Base-by-base conservation (phyloP, 352 stramenopile species). In the Plasmopara viticola region DNA sequence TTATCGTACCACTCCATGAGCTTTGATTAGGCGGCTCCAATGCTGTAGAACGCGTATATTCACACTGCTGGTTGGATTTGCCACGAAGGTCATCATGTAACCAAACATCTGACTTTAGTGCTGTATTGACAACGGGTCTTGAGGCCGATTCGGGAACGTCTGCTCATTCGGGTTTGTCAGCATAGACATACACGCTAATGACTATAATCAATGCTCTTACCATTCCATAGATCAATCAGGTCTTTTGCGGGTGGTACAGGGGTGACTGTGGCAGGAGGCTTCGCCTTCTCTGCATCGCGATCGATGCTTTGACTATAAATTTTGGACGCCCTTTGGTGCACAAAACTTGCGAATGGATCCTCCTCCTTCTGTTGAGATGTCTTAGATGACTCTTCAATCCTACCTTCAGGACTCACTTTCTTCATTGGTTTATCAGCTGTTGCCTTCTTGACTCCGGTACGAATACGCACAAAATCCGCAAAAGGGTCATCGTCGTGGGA, bases 151-250 rank as follows among this genome's bases (percentile, higher is more conserved):
- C 10, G 12, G 49, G 48, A 8, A 55, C 34, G 56, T 58, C 61
- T 66, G 30, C 13, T 18, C 17, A 25, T 40, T 20, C 38, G 34
- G 48, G 34, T 13, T 33, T 39, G 43, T 57, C 20, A 62, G 38
- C 55, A 34, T 14, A 43, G 4, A 10, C 15, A 15, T 45, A 30
- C n/a, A 44, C 34, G 0, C 25, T 15, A 42, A 39, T 20, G 33
- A 48, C 9, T 1, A 1, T 17, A 29, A 28, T 9, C 34, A 14
- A 39, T 7, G 31, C 6, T 18, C 65, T 49, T 68, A 86, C 72
- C 74, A 53, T 85, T 72, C 69, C 74, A 86, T 40, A 89, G 50
- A 30, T 89, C 64, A 20, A 89, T 87, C 44, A 89, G 51, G 42
- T 85, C 62, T 35, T 71, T 79, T 14, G 62, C 49, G 0, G 42